Conservation (phyloP, 257 asterid species). For the Mentha longifolia region DNA sequence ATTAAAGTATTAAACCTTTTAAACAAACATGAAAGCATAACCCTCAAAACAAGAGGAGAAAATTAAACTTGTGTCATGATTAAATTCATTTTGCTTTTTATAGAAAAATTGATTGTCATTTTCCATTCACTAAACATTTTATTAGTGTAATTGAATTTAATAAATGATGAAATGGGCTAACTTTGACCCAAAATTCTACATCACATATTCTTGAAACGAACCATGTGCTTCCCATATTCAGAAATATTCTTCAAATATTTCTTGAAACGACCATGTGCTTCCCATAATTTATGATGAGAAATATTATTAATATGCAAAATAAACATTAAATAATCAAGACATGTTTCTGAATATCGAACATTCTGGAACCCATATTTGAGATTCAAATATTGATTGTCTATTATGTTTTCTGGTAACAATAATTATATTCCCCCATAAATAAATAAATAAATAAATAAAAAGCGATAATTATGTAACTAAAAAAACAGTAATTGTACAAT, state of each 20-base stretch:
- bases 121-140: not conserved
- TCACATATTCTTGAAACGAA: not conserved
- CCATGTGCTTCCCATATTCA: too few species aligned
- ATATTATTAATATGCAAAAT: not conserved
- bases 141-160: not conserved
- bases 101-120: not conserved
- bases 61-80: too few species aligned
- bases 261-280: not conserved
- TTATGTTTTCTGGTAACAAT: conserved; percentile 10
- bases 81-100: too few species aligned
- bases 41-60: not conserved
- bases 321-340: not conserved
- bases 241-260: too few species aligned
- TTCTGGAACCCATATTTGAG: not conserved
- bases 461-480: too few species aligned
- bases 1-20: not conserved
- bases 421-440: not conserved
- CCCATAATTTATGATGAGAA: not conserved
- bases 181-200: not conserved
- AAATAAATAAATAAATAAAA: too few species aligned
- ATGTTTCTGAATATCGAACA: not conserved
- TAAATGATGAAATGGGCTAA: not conserved
- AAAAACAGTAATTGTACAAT: not conserved
- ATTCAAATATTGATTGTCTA: not conserved
- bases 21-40: not conserved